phyloP scores from a whole-genome alignment of 31 red algal species.

The Bonnemaisonia californica region DNA sequence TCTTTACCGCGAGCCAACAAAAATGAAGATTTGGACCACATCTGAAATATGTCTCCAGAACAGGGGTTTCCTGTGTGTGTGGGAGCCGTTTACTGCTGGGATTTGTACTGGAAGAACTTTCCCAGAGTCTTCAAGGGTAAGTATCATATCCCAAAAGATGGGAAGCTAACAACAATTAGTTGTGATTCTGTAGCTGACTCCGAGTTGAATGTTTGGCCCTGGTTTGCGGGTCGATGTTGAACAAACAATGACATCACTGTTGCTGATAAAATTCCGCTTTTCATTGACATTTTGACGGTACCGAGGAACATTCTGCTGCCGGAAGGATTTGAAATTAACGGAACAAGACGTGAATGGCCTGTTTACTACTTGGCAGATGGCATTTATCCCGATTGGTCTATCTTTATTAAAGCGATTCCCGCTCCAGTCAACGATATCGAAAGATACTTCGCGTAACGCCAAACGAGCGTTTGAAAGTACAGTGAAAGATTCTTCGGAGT shows the following conservation, averaged over 20 bases:
- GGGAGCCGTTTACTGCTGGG: constrained; percentile 12
- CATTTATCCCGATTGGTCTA: constrained; percentile 23
- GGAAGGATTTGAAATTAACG: background rate
- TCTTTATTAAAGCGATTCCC: constrained; percentile 1
- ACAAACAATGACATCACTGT: constrained; percentile 28
- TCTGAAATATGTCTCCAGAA: too few species aligned
- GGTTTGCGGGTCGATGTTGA: constrained; percentile 20
- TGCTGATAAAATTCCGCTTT: background rate
- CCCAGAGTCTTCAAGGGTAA: background rate
- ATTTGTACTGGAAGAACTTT: constrained; percentile 33
- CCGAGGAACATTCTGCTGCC: background rate
- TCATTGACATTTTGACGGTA: background rate
- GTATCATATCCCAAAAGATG: too few species aligned
- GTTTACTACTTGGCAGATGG: background rate
- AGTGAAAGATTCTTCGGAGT: too few species aligned
- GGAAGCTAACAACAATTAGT: constrained; percentile 12
- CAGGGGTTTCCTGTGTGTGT: constrained; percentile 27
- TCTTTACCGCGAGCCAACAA: too few species aligned
- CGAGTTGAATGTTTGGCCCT: constrained; percentile 45
- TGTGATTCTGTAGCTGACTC: constrained; percentile 11
- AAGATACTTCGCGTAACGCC: too few species aligned
- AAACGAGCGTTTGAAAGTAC: too few species aligned
- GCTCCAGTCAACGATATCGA: too few species aligned
- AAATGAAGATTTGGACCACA: too few species aligned
- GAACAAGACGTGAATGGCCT: background rate